Base-by-base conservation (phyloP, 2,329 filamentous ascomycete genomes). In the Fusarium udum region DNA sequence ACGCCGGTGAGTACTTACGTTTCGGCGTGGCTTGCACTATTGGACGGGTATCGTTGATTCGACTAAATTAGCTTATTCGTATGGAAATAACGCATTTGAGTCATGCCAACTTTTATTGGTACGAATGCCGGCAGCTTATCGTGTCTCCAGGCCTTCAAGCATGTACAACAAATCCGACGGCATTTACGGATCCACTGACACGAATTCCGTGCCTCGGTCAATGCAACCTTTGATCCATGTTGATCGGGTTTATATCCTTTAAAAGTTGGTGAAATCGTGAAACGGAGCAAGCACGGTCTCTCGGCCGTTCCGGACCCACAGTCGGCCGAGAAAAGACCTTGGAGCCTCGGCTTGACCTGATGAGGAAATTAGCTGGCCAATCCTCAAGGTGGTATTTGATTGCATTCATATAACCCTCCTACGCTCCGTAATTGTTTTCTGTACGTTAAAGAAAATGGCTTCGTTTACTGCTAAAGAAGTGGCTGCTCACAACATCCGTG, bases 401-500 rank as follows among this genome's bases (percentile, higher is more conserved):
- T 43, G 49, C 46, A 13, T 64, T 61, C 58, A 68, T 72, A 64
- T 69, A 69, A 53, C 48, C 16, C 24, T 4, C 18, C 24, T 45
- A 45, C 45, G 48, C 67, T 56, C 51, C 34, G 34, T 62, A 31
- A 36, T 64, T 22, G 31, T 16, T 31, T 51, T 42, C 34, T 22
- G 28, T 58, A 16, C 46, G 15, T 18, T 28, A 59, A 11, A 51
- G 46, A 64, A 55, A 52, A 74, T 74, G 72, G 60, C 58, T 45
- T 74, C 67, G 28, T 80, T 76, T 61, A 78, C 77, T 52, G 71
- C 79, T 36, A 83, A 82, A 64, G 82, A 87, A 51, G 82, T 91
- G 34, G 85, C 85, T 14, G 79, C 79, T 36, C 89, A 91, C 77
- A 87, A 84, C 52, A 83, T 74, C 11, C 79, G 80, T 18, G 78